Base-by-base conservation (phyloP, 768 basidiomycete species). In the Boletus insuetus region DNA sequence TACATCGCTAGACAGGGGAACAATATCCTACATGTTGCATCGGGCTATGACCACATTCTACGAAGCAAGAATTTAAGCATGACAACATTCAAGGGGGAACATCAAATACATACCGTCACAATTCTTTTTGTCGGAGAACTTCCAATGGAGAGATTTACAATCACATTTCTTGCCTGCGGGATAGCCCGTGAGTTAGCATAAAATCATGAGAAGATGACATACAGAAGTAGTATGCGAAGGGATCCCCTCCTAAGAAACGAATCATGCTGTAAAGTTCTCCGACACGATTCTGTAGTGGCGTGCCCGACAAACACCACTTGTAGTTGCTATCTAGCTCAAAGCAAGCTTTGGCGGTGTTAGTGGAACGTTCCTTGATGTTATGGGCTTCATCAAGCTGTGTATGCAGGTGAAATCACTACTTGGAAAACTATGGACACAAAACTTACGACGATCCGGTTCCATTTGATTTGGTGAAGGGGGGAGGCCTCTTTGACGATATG, bases 281-380 rank as follows among this genome's bases (percentile, higher is more conserved):
- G n/a, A 99, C 97, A 60, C 97, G 87, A 66, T 98, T 98, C 71
- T 99, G 96, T 10, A 99, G 76, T 0, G 96, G 96, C 7, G 96
- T 98, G 6, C 95, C 95, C 32, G 94, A 97, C 29, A 99, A 77
- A 73, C 97, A 99, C 97, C 97, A 99, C 56, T 84, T 85, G 61
- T 83, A 92, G 46, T 82, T 82, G 51, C 87, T 83, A 60, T 86
- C 72, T 12, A 99, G 77, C 52, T 94, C 89, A 68, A 99, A 99
- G 0, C 93, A 83, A n/a, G 94, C 95, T 71, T 96, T 98, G 2
- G 96, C 95, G 0, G 96, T 98, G 67, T 96, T 98, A 1, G 92
- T 94, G 4, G 84, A 75, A 4, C 96, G 84, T 67, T 98, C 96
- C 66, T 98, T 98, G 77, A 98, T 98, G 68, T 95, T 98, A 72